Base-by-base conservation (phyloP, 352 stramenopile genomes). In the Phytophthora sp. region DNA sequence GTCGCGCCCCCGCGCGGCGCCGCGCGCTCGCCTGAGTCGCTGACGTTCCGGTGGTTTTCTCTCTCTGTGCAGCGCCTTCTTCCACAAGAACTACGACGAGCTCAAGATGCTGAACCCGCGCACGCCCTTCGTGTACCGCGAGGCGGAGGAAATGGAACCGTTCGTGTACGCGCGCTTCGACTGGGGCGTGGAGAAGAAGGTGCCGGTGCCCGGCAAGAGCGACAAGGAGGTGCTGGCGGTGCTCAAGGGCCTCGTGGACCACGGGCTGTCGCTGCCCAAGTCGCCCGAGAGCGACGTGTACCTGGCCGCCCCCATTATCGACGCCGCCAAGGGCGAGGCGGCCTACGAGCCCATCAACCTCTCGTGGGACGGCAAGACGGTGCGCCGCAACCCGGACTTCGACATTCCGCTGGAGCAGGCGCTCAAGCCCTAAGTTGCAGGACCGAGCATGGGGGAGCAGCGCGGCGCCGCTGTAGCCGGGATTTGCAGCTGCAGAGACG, bases 91-190 rank as follows among this genome's bases (percentile, higher is more conserved):
- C 70, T 95, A 95, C 74, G 69, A 54, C 11, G 87, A 95, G 65
- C 82, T 95, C 37, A 95, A 95, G 81, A 93, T 94, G 84, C 73
- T 95, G 28, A 95, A 95, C 74, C 87, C 87, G 17, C 59, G 62
- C 49, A 95, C 85, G 54, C 87, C 87, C 21, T 87, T 95, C 52
- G 76, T 95, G 45, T 95, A 95, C 77, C 81, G 87, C 42, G 87
- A 95, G 50, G 85, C 83, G n/a, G 85, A 94, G 37, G 87, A 92
- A 53, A 89, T 94, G 74, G 74, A 94, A 53, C 87, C 87, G n/a
- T 95, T 95, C 57, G 82, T 95, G 46, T 94, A 95, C 77, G 87
- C 82, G 6, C 84, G 87, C 26, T 95, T 84, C 52, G 84, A 94
- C 62, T 95, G 87, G 87, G 87, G 87, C 39, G 76, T 86, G 34